A percentile compares a stretch with the other conserved stretches of the same genome.
Conservation (phyloP, 305 asterid species). For the Fraxinus greggii region DNA sequence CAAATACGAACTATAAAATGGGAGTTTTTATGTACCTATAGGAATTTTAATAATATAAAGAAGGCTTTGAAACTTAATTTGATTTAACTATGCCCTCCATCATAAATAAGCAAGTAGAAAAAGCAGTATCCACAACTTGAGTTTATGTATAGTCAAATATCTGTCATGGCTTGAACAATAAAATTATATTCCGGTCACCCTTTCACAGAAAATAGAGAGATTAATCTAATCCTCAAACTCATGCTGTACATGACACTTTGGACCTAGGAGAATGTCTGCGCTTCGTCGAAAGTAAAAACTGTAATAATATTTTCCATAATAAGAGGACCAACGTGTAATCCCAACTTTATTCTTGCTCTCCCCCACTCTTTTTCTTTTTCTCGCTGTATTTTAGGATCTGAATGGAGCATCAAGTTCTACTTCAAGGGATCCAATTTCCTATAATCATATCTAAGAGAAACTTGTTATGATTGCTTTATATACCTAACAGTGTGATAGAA, state of each 20-base stretch:
- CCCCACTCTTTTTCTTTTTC: neutral
- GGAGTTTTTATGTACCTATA: neutral
- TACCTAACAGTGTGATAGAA: neutral
- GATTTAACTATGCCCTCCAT: neutral
- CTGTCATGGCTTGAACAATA: neutral
- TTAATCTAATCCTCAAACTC: neutral
- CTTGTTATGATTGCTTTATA: neutral
- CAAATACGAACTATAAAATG: conserved; percentile 3
- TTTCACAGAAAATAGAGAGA: neutral
- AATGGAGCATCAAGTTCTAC: neutral
- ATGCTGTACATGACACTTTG: neutral
- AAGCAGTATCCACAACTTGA: neutral
- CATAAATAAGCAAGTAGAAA: neutral
- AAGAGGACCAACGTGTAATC: neutral
- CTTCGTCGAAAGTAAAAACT: neutral
- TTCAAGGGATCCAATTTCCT: neutral
- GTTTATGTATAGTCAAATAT: neutral
- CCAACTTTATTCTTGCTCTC: neutral
- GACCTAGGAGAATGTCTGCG: neutral
- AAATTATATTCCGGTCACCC: neutral
- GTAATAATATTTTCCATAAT: neutral
- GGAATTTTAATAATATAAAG: neutral
- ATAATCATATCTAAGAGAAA: neutral
- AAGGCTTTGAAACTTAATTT: neutral
- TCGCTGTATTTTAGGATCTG: neutral